A percentile compares a stretch with the other conserved stretches of the same genome.
Conservation (phyloP, 2,329 filamentous ascomycete species). For the Fusarium duplospermum region DNA sequence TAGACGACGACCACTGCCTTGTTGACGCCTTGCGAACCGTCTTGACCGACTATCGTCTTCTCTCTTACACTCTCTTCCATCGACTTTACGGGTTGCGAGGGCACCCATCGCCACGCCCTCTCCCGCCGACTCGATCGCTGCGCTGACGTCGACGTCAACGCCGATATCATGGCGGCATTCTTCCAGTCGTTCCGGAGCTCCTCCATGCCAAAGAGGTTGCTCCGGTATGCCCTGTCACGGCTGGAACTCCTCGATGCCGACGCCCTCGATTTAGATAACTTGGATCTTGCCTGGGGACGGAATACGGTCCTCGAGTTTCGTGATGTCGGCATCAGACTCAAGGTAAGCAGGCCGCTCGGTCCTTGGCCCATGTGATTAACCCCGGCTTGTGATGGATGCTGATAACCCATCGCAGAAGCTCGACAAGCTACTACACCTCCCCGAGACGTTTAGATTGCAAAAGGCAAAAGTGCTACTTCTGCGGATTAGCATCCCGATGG, state of each 20-base stretch:
- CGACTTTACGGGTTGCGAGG: constrained; percentile 24
- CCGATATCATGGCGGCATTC: constrained; percentile 74
- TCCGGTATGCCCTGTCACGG: constrained; percentile 85
- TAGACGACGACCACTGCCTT: constrained; percentile 36
- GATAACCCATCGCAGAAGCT: constrained; percentile 72
- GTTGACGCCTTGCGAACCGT: constrained; percentile 14
- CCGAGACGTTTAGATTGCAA: constrained; percentile 75
- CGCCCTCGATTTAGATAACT: constrained; percentile 84
- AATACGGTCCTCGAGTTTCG: constrained; percentile 86
- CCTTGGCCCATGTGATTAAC: constrained; percentile 10
- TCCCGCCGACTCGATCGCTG: constrained; percentile 8
- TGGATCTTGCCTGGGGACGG: constrained; percentile 86
- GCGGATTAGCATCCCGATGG: constrained; percentile 85
- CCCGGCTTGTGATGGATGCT: constrained; percentile 30
- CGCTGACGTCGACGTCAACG: neutral
- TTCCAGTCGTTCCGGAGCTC: constrained; percentile 74
- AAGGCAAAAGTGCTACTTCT: constrained; percentile 81
- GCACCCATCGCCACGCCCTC: constrained; percentile 31
- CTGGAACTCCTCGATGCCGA: constrained; percentile 91
- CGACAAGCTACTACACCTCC: constrained; percentile 78
- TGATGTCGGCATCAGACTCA: constrained; percentile 83
- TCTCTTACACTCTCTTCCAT: constrained; percentile 10
- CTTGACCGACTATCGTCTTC: constrained; percentile 10
- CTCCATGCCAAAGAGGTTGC: constrained; percentile 87
- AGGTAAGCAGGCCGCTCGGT: constrained; percentile 61